A percentile compares a stretch with the other conserved stretches of the same genome.
These are phyloP conservation scores for Plasmodium fragile DNA, from an alignment of 169 alveolate genomes.

Conservation along the genomic window DNA sequence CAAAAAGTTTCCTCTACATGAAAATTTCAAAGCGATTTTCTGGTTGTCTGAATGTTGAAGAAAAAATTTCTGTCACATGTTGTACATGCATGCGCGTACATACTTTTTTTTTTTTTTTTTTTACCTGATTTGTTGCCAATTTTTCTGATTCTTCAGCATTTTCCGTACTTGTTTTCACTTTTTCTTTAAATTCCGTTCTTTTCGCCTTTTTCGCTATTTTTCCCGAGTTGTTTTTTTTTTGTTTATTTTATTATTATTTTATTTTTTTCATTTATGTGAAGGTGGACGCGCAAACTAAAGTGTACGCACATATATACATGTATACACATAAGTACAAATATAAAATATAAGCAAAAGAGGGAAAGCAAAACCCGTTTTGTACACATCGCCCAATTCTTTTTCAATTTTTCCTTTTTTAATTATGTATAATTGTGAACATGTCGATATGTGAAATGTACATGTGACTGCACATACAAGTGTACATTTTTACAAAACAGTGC, in stretches of 20 bases:
- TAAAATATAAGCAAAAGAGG: background rate
- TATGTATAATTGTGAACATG: background rate
- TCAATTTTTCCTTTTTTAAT: background rate
- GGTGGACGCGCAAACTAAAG: background rate
- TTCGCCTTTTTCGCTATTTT: background rate
- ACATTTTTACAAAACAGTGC: background rate
- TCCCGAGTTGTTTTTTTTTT: background rate
- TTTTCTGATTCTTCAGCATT: background rate
- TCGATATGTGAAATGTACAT: conserved; percentile 7
- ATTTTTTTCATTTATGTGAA: background rate
- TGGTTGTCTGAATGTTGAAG: conserved; percentile 3
- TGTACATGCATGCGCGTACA: conserved; percentile 1
- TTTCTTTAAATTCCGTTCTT: background rate
- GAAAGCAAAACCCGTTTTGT: background rate
- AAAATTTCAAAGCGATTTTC: background rate
- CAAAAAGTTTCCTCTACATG: background rate
- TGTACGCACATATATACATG: background rate
- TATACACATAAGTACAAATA: background rate
- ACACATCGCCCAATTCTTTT: conserved; percentile 5
- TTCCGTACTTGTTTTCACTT: background rate
- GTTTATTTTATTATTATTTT: background rate
- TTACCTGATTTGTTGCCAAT: background rate
- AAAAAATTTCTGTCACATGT: background rate
- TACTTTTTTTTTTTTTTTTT: background rate
- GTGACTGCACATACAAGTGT: conserved; percentile 1